Evolutionary conservation across 495 filamentous ascomycete genomes (phyloP).

Genomic region (Aspergillus avenaceus): DNA sequence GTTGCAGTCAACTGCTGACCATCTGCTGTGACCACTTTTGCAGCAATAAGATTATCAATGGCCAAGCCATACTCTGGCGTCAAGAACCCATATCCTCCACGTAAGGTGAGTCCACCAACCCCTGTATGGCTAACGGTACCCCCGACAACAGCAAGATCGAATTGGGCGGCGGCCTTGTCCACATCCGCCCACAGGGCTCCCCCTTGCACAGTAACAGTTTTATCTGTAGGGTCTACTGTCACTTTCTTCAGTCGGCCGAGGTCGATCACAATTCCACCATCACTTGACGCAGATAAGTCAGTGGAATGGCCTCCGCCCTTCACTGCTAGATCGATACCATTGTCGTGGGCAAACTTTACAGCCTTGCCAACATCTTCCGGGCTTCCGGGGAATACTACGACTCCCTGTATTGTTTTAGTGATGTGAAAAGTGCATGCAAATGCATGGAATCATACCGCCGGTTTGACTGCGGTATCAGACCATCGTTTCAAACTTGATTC

Average conservation of each 20-base stretch:
- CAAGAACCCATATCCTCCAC: background rate
- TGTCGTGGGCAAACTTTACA: background rate
- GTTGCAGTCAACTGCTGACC: background rate
- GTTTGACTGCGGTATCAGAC: background rate
- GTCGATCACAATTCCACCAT: background rate
- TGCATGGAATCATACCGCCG: background rate
- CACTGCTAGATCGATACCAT: background rate
- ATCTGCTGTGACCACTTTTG: background rate
- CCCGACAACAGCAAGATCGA: background rate
- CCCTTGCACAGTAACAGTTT: background rate
- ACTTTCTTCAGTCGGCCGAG: background rate
- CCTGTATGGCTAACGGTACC: background rate
- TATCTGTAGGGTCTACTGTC: background rate
- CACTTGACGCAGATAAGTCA: background rate
- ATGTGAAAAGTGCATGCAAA: background rate
- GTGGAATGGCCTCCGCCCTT: background rate
- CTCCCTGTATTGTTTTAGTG: background rate
- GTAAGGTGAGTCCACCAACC: background rate
- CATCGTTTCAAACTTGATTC: background rate
- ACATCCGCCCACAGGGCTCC: conserved; percentile 1
- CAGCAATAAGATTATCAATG: background rate
- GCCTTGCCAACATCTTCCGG: background rate
- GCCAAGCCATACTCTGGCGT: background rate
- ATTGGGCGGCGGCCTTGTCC: background rate
- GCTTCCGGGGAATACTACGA: background rate